phyloP scores from a whole-genome alignment of 2,329 filamentous ascomycete genomes.

The Cercospora berteroae region DNA sequence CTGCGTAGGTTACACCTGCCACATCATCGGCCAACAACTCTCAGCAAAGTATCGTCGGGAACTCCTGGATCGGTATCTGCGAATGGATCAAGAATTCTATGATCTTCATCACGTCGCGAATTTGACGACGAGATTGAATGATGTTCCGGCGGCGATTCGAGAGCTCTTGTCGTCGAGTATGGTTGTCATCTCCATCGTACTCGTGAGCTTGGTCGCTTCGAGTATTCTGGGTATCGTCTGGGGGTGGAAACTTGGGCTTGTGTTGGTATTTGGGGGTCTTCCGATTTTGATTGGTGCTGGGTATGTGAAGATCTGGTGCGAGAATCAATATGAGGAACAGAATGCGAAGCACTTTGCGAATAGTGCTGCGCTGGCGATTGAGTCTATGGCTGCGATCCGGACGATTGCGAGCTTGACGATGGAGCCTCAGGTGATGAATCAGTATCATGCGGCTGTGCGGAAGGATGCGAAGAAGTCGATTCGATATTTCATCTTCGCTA shows the following conservation, averaged over 20 bases:
- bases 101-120: constrained; percentile 56
- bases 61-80: neutral
- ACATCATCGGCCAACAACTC: constrained; percentile 17
- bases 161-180: neutral
- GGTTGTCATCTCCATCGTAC: neutral
- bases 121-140: constrained; percentile 54
- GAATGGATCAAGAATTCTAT: constrained; percentile 83
- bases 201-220: neutral
- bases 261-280: neutral
- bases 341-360: neutral
- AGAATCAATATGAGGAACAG: neutral
- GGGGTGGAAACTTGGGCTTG: neutral
- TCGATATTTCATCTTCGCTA: neutral
- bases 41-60: constrained; percentile 31
- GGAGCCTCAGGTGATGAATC: neutral
- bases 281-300: neutral
- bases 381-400: neutral
- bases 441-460: neutral
- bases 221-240: neutral
- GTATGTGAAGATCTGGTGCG: neutral
- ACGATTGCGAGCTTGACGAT: neutral
- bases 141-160: neutral
- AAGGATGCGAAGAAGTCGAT: neutral
- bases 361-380: neutral
- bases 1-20: constrained; percentile 39